A percentile compares a stretch with the other conserved stretches of the same genome.
Evolutionary conservation across 306 rosid species (phyloP).

Genomic region (Cucumis melo): DNA sequence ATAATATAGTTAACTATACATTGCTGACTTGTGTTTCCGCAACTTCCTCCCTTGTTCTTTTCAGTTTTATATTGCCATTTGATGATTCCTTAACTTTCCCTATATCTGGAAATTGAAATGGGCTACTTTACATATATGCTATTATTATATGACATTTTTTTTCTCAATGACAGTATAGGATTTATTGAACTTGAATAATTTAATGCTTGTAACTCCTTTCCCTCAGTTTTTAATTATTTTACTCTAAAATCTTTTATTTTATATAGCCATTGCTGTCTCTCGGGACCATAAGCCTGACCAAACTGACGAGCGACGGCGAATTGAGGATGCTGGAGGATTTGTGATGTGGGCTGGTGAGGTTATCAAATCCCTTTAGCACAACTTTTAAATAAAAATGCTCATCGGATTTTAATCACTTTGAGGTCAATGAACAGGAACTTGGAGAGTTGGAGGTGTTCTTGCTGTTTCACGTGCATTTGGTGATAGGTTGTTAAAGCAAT

Average conservation of each 20-base stretch:
- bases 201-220: background rate
- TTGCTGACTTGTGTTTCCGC: background rate
- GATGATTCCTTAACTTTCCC: too few relatives aligned
- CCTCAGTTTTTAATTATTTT: background rate
- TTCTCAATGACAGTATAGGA: background rate
- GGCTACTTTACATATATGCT: background rate
- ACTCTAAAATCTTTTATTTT: constrained; percentile 13
- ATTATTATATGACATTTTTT: background rate
- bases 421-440: constrained; percentile 50
- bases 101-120: background rate
- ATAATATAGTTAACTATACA: background rate
- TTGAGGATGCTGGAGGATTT: constrained; percentile 94
- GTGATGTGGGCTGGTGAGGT: constrained; percentile 89
- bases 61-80: too few relatives aligned
- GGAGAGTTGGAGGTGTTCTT: constrained; percentile 99
- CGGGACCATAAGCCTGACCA: constrained; percentile 98
- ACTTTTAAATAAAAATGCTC: background rate
- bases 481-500: constrained; percentile 88
- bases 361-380: background rate
- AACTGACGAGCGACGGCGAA: constrained; percentile 88
- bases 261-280: constrained; percentile 82
- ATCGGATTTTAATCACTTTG: background rate
- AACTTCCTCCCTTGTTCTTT: background rate
- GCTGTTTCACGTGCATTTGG: constrained; percentile 98
- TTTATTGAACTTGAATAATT: constrained; percentile 5